Evolutionary conservation across 768 basidiomycete species (phyloP).

Genomic region (Obba rivulosa): DNA sequence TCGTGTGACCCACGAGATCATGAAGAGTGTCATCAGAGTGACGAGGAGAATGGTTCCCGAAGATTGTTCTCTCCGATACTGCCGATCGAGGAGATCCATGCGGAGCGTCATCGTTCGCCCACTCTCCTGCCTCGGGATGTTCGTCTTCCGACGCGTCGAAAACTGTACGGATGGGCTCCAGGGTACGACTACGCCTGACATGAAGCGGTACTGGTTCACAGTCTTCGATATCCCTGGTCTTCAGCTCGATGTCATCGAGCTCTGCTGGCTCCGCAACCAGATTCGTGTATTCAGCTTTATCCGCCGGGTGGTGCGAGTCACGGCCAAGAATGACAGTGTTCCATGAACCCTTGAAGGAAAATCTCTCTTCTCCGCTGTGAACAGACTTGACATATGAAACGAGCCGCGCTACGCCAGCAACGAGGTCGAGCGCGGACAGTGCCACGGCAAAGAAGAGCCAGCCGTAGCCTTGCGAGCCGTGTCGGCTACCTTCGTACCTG

Average conservation of each 20-base stretch:
- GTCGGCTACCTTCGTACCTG: constrained; percentile 66
- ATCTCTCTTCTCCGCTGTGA: constrained; percentile 32
- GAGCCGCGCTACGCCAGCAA: constrained; percentile 45
- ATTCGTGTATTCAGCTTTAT: constrained; percentile 50
- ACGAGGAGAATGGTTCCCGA: constrained; percentile 41
- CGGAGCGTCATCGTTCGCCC: constrained; percentile 43
- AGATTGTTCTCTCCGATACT: constrained; percentile 49
- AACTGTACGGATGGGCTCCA: constrained; percentile 21
- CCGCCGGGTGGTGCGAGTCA: constrained; percentile 22
- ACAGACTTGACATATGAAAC: constrained; percentile 37
- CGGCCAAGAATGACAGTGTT: constrained; percentile 48
- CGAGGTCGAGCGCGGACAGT: constrained; percentile 51
- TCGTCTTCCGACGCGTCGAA: constrained; percentile 21
- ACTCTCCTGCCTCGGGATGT: constrained; percentile 41
- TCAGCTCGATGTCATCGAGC: constrained; percentile 41
- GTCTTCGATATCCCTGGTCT: constrained; percentile 20
- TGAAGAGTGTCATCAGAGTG: constrained; percentile 58
- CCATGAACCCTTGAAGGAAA: constrained; percentile 51
- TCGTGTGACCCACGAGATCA: constrained; percentile 20
- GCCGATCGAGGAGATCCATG: constrained; percentile 35
- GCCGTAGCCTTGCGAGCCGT: constrained; percentile 60
- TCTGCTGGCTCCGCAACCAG: constrained; percentile 52
- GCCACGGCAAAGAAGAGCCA: constrained; percentile 40
- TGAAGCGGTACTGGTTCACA: constrained; percentile 6
- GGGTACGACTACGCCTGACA: constrained; percentile 13